Evolutionary conservation across 148 eudicot species (phyloP), one percentile per base, ranked within the genome.

Genomic region (Amaranthus hypochondriacus): DNA sequence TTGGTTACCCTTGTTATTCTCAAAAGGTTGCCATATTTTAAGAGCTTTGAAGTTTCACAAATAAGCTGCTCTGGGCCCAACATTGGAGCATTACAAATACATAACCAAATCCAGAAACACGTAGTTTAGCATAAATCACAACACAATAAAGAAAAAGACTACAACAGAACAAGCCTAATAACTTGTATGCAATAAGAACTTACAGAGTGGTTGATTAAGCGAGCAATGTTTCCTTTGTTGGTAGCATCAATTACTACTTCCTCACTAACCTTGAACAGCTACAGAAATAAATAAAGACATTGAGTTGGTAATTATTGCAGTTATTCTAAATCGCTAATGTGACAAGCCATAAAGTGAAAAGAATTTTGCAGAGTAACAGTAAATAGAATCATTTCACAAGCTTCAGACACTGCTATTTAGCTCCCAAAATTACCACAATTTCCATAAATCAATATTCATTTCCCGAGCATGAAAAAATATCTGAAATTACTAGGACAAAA

Each of bases 181-280:
- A 57, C 15, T 56, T 6, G 62, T 14, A 66, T 18, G 48, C 13
- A 71, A 68, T 15, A 66, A 59, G 60, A 69, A 83, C 96, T 87
- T 80, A 92, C 98, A 47, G 97, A 95, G 66, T 95, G 98, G 74
- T 95, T 95, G 77, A 95, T 92, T 72, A 95, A 80, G 69, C 98
- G 98, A 44, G 88, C 98, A 62, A 95, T 90, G 75, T 88, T 95
- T 73, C 98, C 98, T 63, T 87, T 88, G 81, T 84, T 62, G 73
- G 98, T 95, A 18, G 98, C 96, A 84, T 95, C 98, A 75, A 95
- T 79, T 48, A 95, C 98, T 6, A 87, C 80, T 73, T 95, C 91
- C 64, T 95, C 98, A 63, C 98, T 92, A 77, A 90, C 83, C 86
- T 89, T 95, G 61, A 95, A 90, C 56, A 95, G 85, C 98, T 95